Conservation (phyloP, 2,329 filamentous ascomycete genomes). For the Aspergillus intermedius region DNA sequence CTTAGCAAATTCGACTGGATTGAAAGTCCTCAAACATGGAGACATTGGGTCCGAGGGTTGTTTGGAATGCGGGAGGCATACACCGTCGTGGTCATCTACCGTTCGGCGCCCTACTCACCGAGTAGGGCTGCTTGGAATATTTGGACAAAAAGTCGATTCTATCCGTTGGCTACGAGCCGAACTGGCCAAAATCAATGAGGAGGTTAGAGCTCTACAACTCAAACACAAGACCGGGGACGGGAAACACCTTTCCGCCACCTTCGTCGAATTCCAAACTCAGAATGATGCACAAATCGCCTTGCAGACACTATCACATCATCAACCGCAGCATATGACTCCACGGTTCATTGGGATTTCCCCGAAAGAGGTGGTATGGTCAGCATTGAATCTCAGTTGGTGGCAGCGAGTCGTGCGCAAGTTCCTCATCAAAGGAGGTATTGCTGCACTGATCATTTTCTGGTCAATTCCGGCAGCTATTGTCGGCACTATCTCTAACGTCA, state of each 20-base stretch:
- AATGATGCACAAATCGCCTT: conserved; percentile 77
- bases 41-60: conserved; percentile 15
- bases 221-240: conserved; percentile 58
- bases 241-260: conserved; percentile 66
- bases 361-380: conserved; percentile 80
- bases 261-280: conserved; percentile 81
- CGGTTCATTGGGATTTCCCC: conserved; percentile 78
- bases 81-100: conserved; percentile 21
- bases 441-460: conserved; percentile 81
- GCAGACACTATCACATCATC: conserved; percentile 78
- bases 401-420: conserved; percentile 68
- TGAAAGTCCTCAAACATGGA: conserved; percentile 49
- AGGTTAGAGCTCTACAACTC: conserved; percentile 60
- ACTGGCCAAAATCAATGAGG: conserved; percentile 63
- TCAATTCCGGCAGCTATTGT: conserved; percentile 69
- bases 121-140: conserved; percentile 59
- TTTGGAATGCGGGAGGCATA: conserved; percentile 24
- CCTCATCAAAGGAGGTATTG: conserved; percentile 61
- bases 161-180: conserved; percentile 78
- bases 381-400: conserved; percentile 77
- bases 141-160: conserved; percentile 81
- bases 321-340: conserved; percentile 80
- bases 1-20: conserved; percentile 62
- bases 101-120: conserved; percentile 66
- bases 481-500: conserved; percentile 79